A percentile compares a stretch with the other conserved stretches of the same genome.
phyloP scores from a whole-genome alignment of 352 stramenopile species.

The Blastocystis sp. region DNA sequence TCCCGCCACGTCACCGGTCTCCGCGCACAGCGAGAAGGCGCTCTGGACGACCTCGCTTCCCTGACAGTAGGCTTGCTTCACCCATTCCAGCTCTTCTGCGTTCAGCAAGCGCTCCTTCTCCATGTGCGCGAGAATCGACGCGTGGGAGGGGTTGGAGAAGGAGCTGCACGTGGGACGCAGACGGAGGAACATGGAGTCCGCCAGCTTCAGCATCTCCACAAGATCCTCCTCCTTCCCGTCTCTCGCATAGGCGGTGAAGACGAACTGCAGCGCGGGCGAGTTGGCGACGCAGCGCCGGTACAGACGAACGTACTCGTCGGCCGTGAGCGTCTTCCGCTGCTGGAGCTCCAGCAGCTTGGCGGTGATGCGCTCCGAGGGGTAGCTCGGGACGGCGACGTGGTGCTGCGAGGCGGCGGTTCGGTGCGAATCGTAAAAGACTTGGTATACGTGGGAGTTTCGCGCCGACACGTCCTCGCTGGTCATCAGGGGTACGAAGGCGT shows the following conservation, averaged over 20 bases:
- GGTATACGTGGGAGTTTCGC: not conserved
- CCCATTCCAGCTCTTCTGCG: slow-evolving; percentile 8
- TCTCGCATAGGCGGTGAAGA: not conserved
- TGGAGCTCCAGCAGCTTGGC: slow-evolving; percentile 12
- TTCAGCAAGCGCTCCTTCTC: not conserved
- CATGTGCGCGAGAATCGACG: not conserved
- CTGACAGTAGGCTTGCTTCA: not conserved
- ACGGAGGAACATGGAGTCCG: not conserved
- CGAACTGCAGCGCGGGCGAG: not conserved
- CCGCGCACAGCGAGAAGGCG: not conserved
- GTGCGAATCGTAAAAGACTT: too few species aligned
- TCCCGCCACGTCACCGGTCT: not conserved
- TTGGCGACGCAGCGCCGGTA: not conserved
- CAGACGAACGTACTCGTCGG: not conserved
- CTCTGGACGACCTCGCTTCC: slow-evolving; percentile 30
- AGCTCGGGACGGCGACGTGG: not conserved
- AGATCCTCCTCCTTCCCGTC: not conserved
- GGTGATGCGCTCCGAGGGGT: not conserved
- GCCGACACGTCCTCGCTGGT: not conserved
- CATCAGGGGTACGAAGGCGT: not conserved
- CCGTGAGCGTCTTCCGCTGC: not conserved
- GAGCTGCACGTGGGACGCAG: not conserved
- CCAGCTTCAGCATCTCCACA: not conserved
- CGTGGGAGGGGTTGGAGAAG: not conserved
- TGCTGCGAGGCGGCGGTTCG: not conserved